Evolutionary conservation across 371 early-diverging fungal genomes (phyloP).

Genomic region (Aphelidium insulamus): DNA sequence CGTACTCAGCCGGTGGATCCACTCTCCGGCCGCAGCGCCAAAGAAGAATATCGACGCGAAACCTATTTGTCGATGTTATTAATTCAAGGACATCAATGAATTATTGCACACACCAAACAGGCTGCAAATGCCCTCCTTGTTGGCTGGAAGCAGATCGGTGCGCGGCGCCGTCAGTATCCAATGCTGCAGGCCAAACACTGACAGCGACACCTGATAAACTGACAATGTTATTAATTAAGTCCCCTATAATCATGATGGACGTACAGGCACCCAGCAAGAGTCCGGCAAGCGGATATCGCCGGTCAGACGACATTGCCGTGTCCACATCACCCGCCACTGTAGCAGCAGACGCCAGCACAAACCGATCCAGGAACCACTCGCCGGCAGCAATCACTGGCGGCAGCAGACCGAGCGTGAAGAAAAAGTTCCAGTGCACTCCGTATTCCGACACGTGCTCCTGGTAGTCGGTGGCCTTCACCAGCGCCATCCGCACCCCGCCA

Average conservation of each 20-base stretch:
- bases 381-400: constrained; percentile 26
- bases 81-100: not conserved
- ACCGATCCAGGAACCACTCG: not conserved
- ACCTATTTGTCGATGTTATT: not conserved
- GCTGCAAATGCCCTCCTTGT: constrained; percentile 78
- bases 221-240: not conserved
- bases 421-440: constrained; percentile 97
- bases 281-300: no score
- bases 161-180: constrained; percentile 62
- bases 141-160: constrained; percentile 47
- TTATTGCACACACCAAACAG: constrained; percentile 24
- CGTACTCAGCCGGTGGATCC: constrained; percentile 50
- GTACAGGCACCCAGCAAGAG: not conserved
- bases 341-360: not conserved
- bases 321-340: not conserved
- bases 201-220: constrained; percentile 30
- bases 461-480: constrained; percentile 64
- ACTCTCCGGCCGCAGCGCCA: constrained; percentile 61
- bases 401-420: constrained; percentile 71
- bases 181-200: constrained; percentile 27
- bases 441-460: constrained; percentile 89
- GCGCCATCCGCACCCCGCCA: constrained; percentile 38
- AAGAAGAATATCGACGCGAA: constrained; percentile 1
- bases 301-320: no score
- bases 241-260: not conserved